Conservation (phyloP, 495 filamentous ascomycete species). For the Cenococcum geophilum region DNA sequence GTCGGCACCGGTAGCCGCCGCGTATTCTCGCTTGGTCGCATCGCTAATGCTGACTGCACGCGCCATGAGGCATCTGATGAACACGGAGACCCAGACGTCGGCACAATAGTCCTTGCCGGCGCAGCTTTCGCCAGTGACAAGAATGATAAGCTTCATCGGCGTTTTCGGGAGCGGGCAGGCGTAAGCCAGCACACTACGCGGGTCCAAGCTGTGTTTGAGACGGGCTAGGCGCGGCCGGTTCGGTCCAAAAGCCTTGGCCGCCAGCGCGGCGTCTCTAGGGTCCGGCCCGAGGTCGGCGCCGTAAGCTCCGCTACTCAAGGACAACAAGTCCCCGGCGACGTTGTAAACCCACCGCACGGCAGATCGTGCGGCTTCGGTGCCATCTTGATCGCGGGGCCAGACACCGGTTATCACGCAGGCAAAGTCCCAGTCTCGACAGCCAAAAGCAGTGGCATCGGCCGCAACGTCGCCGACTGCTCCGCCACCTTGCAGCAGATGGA, state of each 20-base stretch:
- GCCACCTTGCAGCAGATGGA: slow-evolving; percentile 59
- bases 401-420: slow-evolving; percentile 60
- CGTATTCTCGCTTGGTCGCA: slow-evolving; percentile 54
- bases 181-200: slow-evolving; percentile 49
- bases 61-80: slow-evolving; percentile 40
- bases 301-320: slow-evolving; percentile 51
- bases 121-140: slow-evolving; percentile 55
- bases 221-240: slow-evolving; percentile 47
- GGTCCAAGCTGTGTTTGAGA: slow-evolving; percentile 51
- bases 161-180: slow-evolving; percentile 48
- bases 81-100: slow-evolving; percentile 45
- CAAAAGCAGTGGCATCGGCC: slow-evolving; percentile 52
- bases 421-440: slow-evolving; percentile 59
- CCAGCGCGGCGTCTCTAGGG: slow-evolving; percentile 50
- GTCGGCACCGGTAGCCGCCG: slow-evolving; percentile 47
- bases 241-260: slow-evolving; percentile 51
- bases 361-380: slow-evolving; percentile 41
- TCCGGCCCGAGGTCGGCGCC: slow-evolving; percentile 59
- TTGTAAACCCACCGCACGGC: slow-evolving; percentile 54
- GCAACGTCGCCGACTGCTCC: slow-evolving; percentile 47
- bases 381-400: slow-evolving; percentile 54
- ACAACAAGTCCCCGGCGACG: slow-evolving; percentile 44
- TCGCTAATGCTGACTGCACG: slow-evolving; percentile 56
- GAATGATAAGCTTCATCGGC: slow-evolving; percentile 49
- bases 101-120: slow-evolving; percentile 60